Evolutionary conservation across 306 rosid genomes (phyloP), one percentile per base, ranked within the genome.

Genomic region (Pyrus communis): DNA sequence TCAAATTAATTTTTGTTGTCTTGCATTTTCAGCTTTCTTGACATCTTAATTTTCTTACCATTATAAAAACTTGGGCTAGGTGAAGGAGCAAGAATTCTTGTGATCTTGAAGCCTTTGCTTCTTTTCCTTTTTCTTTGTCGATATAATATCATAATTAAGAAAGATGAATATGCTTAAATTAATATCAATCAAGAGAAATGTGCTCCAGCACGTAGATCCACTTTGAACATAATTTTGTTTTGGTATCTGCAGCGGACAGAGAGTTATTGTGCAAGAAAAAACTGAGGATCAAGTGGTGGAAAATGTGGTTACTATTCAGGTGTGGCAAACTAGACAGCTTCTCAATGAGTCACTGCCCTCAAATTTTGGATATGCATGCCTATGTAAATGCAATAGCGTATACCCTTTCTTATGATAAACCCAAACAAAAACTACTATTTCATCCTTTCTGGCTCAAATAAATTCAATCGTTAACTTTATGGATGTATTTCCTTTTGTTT

Each of bases 301-400:
- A 82, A 90, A 88, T 38, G 96, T 76, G 61, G 98, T 92, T 52
- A 92, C 98, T 63, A 80, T 96, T 88, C 98, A 91, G 98, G 98
- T 96, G 79, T 73, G 84, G 73, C 15, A 49, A 43, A 82, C n/a
- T 72, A 80, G 68, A 67, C 67, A 25, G 42, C 62, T 75, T 65
- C 31, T 71, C 46, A 42, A 43, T 54, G 51, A 62, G 57, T 61
- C 54, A 49, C 51, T n/a, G 51, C 18, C 18, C 54, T 57, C 38
- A 57, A n/a, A 52, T 28, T 54, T 55, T 57, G 52, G 25, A 66
- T 55, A 55, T 40, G 25, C 73, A 55, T 27, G 68, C 49, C 12
- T 22, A 18, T 52, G 21, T 45, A 69, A 28, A 43, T 73, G 57
- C 68, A 58, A 67, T 23, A 38, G 12, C 42, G 38, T 10, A 19